Percentiles rank a stretch among this genome's conserved stretches.
phyloP scores from a whole-genome alignment of 2,329 filamentous ascomycete species.

The Truncatella angustata region DNA sequence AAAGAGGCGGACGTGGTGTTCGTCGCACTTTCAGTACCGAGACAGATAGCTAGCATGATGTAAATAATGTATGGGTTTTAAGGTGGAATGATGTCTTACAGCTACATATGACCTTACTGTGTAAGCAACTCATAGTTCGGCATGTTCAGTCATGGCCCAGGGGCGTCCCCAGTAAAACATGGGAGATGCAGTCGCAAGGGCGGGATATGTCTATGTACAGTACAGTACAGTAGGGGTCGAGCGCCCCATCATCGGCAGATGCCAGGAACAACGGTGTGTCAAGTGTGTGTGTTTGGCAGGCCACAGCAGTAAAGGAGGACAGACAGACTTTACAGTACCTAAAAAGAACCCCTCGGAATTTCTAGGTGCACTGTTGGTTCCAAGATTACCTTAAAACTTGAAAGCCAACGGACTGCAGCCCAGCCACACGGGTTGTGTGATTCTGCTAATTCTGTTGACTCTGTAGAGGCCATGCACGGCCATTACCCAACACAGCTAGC shows the following conservation, averaged over 20 bases:
- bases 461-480: not conserved
- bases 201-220: conserved; percentile 3
- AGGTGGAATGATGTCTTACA: too few relatives aligned
- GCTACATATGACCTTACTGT: too few relatives aligned
- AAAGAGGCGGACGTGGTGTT: too few relatives aligned
- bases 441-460: too few relatives aligned
- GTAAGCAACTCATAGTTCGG: too few relatives aligned
- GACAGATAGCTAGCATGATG: too few relatives aligned
- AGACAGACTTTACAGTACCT: too few relatives aligned
- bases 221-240: too few relatives aligned
- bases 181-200: not conserved
- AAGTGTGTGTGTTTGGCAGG: not conserved
- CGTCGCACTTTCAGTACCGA: too few relatives aligned
- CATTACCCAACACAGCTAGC: not conserved
- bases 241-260: not conserved
- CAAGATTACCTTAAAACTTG: too few relatives aligned
- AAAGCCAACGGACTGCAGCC: not conserved
- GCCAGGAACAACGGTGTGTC: not conserved
- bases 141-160: too few relatives aligned
- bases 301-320: not conserved
- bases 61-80: too few relatives aligned
- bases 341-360: not conserved
- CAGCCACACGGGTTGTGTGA: not conserved
- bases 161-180: not conserved
- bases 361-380: not conserved